phyloP scores from a whole-genome alignment of 1,284 basidiomycete genomes.

The Inonotus hispidus region DNA sequence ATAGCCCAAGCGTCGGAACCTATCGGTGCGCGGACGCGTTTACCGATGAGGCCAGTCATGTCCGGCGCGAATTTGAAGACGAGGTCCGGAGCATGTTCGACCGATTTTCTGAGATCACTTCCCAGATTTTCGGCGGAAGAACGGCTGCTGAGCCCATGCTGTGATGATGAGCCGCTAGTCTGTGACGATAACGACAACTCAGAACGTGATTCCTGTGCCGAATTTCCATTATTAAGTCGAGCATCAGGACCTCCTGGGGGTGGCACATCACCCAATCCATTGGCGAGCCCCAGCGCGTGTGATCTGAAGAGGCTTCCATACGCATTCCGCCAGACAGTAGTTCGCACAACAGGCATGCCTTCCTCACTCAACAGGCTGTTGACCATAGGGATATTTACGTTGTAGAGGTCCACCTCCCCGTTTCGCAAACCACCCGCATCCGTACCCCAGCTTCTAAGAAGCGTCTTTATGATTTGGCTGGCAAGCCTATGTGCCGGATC shows the following conservation, averaged over 20 bases:
- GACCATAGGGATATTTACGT: conserved; percentile 75
- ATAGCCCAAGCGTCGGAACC: conserved; percentile 84
- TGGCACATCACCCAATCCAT: conserved; percentile 16
- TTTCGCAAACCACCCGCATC: conserved; percentile 53
- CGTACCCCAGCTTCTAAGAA: conserved; percentile 80
- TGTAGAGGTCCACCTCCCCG: conserved; percentile 75
- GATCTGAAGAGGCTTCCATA: conserved; percentile 71
- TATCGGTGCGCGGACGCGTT: conserved; percentile 49
- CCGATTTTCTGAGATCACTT: conserved; percentile 15
- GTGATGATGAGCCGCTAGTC: conserved; percentile 12
- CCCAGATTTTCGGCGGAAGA: conserved; percentile 18
- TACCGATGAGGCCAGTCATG: conserved; percentile 63
- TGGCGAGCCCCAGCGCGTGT: conserved; percentile 26
- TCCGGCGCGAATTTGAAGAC: conserved; percentile 82
- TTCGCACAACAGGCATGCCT: conserved; percentile 65
- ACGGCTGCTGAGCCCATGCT: not conserved
- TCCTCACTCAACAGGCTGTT: conserved; percentile 46
- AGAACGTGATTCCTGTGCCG: not conserved
- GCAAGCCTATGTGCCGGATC: conserved; percentile 69
- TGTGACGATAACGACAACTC: conserved; percentile 16
- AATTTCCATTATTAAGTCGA: conserved; percentile 5
- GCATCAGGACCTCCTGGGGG: conserved; percentile 40
- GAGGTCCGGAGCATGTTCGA: conserved; percentile 37
- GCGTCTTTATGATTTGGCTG: conserved; percentile 58
- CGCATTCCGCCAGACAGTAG: conserved; percentile 69